These are phyloP conservation scores for Aspergillus alliaceus DNA, from an alignment of 2,329 filamentous ascomycete species.

Conservation along the genomic window DNA sequence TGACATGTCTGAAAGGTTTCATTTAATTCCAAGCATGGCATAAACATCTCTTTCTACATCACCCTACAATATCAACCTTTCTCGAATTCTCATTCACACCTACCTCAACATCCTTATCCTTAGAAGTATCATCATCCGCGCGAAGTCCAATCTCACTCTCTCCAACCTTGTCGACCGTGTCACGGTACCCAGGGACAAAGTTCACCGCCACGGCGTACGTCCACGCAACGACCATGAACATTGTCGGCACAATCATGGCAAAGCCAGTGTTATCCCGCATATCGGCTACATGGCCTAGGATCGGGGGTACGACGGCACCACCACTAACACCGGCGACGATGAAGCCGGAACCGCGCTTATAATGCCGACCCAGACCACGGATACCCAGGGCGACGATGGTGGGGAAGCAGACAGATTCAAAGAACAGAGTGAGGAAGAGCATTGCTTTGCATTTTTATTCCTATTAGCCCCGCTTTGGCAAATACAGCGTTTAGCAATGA, in stretches of 20 bases:
- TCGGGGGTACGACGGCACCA: constrained; percentile 71
- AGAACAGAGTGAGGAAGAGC: constrained; percentile 71
- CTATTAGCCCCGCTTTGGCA: background rate
- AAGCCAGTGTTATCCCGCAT: constrained; percentile 58
- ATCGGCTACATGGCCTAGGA: constrained; percentile 69
- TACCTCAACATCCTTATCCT: constrained; percentile 16
- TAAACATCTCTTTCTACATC: background rate
- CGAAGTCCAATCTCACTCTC: constrained; percentile 46
- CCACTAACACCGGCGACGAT: constrained; percentile 72
- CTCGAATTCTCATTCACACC: constrained; percentile 6
- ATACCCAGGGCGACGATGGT: constrained; percentile 78
- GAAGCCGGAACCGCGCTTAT: constrained; percentile 72
- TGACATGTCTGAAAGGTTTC: no score
- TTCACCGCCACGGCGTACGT: constrained; percentile 63
- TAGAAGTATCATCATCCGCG: constrained; percentile 28
- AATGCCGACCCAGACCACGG: constrained; percentile 72
- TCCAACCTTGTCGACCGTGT: constrained; percentile 59
- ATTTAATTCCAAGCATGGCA: background rate
- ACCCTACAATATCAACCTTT: constrained; percentile 14
- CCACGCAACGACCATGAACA: constrained; percentile 59
- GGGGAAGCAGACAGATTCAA: constrained; percentile 80
- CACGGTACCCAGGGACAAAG: constrained; percentile 63
- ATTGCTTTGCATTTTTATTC: constrained; percentile 41
- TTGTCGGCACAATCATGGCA: constrained; percentile 67
- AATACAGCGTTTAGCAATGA: background rate